Base-by-base conservation (phyloP, 2,329 filamentous ascomycete genomes). In the Onygenales sp. region DNA sequence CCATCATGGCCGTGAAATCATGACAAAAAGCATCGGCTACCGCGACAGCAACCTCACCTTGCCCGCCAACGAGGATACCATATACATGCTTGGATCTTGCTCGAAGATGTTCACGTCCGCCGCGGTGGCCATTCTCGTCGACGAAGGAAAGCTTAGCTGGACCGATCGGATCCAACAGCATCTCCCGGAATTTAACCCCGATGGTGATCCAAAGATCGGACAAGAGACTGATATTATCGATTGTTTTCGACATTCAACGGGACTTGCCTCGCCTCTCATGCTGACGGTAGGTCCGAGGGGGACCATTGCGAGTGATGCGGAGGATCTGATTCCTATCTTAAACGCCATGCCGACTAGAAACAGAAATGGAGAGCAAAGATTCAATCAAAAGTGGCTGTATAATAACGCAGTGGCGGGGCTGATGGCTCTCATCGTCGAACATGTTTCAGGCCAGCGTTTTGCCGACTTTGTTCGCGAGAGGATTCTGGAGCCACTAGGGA, bases 101-200 rank as follows among this genome's bases (percentile, higher is more conserved):
- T 62, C 62, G 17, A 67, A 66, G 51, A 59, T 59, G 40, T 57
- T 67, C 44, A 61, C 59, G 2, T 57, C 63, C 8, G 58, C 65
- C 10, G 56, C 58, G 3, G 42, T 63, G 8, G 64, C 55, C 6
- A 58, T 62, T 32, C 59, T 67, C 17, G 65, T 67, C 14, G 54
- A 61, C 10, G 58, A 58, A 34, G 57, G 57, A 13, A 60, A 61
- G 32, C 45, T 65, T 2, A 31, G 40, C 4, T 67, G 63, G 63
- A 54, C 54, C 17, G 60, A 58, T 6, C 57, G 37, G 9, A 51
- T 66, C 9, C 49, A 54, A 13, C 54, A 61, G 32, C 42, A 59
- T 37, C 45, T 67, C 8, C 61, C 65, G 3, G 54, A 58, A 6
- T 62, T 63, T 37, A 40, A 59, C n/a, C 57, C 52, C 13, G 21